These are phyloP conservation scores for Aspergillus ustus DNA, from an alignment of 2,329 filamentous ascomycete genomes.

Conservation along the genomic window DNA sequence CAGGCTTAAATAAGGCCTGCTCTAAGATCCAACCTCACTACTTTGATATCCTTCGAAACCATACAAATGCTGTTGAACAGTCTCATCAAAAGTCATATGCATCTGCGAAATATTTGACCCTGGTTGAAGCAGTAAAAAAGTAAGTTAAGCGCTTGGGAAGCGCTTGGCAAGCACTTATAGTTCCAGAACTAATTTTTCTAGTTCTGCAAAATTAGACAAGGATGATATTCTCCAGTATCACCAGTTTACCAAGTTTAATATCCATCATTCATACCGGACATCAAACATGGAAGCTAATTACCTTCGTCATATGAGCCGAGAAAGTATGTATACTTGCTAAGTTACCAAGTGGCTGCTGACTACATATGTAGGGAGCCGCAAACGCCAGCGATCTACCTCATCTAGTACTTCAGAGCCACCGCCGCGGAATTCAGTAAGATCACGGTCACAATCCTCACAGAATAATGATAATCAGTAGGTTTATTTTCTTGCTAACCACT, in stretches of 20 bases:
- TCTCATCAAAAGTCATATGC: constrained; percentile 16
- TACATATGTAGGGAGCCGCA: constrained; percentile 4
- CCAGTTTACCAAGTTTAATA: constrained; percentile 10
- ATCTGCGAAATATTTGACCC: constrained; percentile 4
- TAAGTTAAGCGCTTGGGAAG: constrained; percentile 5
- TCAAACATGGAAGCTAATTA: constrained; percentile 13
- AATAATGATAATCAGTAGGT: background rate
- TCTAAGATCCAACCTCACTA: constrained; percentile 9
- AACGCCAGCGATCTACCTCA: constrained; percentile 2
- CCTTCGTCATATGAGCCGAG: background rate
- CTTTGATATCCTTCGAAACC: constrained; percentile 10
- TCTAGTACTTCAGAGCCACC: constrained; percentile 5
- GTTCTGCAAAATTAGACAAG: constrained; percentile 17
- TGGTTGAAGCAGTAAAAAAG: constrained; percentile 2
- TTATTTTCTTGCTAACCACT: background rate
- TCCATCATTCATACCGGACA: constrained; percentile 11
- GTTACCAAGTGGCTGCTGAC: constrained; percentile 4
- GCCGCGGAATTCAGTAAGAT: background rate
- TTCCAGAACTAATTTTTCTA: constrained; percentile 4
- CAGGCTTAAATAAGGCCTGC: constrained; percentile 12
- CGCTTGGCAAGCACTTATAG: constrained; percentile 7
- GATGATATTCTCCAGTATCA: constrained; percentile 11
- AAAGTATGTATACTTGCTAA: constrained; percentile 10
- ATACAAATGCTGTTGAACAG: constrained; percentile 19
- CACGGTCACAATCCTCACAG: background rate